These are phyloP conservation scores for Magnaporthiopsis rhizophila DNA, from an alignment of 2,329 filamentous ascomycete species.

Conservation along the genomic window DNA sequence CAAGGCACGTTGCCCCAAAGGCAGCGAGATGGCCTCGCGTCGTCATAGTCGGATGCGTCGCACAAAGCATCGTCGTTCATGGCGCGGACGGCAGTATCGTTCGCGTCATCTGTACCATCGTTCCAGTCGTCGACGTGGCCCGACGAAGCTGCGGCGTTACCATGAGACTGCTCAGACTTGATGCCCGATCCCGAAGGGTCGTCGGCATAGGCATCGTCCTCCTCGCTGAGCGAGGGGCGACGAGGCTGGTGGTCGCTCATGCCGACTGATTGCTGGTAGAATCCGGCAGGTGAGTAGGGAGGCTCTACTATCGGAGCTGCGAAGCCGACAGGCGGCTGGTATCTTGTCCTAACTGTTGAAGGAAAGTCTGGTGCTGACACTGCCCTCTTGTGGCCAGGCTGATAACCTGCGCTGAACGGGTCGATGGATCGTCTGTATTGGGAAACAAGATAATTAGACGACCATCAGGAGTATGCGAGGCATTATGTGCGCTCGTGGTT, in stretches of 20 bases:
- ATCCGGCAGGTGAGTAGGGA: constrained; percentile 1
- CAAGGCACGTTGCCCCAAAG: constrained; percentile 26
- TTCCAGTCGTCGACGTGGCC: neutral
- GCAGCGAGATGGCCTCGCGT: neutral
- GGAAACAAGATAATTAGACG: constrained; percentile 4
- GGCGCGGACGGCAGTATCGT: neutral
- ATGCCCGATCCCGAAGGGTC: neutral
- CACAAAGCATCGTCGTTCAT: neutral
- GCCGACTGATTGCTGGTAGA: constrained; percentile 2
- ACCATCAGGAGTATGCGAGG: neutral
- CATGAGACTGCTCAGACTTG: neutral
- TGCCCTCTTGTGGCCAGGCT: constrained; percentile 36
- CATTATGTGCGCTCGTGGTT: neutral
- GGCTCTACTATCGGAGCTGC: constrained; percentile 10
- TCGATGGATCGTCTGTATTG: constrained; percentile 12
- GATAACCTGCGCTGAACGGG: constrained; percentile 1
- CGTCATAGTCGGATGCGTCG: constrained; percentile 4
- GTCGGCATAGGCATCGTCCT: constrained; percentile 1
- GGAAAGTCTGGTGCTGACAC: constrained; percentile 41
- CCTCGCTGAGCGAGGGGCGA: neutral
- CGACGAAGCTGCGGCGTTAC: neutral
- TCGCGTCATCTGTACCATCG: neutral
- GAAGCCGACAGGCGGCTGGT: constrained; percentile 2
- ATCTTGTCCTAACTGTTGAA: constrained; percentile 14
- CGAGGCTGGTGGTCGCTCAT: neutral